phyloP scores from a whole-genome alignment of 192 early-diverging fungal genomes.

The Rhizophagus clarus region DNA sequence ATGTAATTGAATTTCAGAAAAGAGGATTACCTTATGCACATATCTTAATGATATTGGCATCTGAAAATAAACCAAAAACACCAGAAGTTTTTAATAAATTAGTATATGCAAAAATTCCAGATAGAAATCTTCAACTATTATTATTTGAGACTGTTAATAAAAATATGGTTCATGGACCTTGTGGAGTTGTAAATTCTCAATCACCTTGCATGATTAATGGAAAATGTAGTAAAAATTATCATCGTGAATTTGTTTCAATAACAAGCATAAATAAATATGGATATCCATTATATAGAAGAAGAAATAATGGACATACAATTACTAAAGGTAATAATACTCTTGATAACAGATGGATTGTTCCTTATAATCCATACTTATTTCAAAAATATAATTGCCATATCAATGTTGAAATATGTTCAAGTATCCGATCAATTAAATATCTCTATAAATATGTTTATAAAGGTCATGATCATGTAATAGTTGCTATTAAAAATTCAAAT shows the following conservation, averaged over 20 bases:
- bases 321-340: constrained; percentile 1
- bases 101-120: constrained; percentile 37
- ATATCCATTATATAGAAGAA: constrained; percentile 19
- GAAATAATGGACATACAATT: not conserved
- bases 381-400: constrained; percentile 43
- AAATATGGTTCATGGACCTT: constrained; percentile 42
- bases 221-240: no score
- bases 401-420: constrained; percentile 42
- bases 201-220: no score
- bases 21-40: constrained; percentile 43
- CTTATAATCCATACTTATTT: constrained; percentile 38
- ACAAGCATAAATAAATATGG: no score
- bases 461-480: constrained; percentile 26
- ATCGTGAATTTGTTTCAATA: no score
- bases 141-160: constrained; percentile 25
- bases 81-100: constrained; percentile 30
- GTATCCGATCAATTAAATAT: constrained; percentile 38
- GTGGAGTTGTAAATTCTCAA: not conserved
- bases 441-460: constrained; percentile 37
- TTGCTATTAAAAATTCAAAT: not conserved
- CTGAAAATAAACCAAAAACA: constrained; percentile 22
- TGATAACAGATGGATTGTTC: constrained; percentile 42
- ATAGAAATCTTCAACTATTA: constrained; percentile 6
- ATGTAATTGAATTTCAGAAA: constrained; percentile 47
- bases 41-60: constrained; percentile 37